A percentile compares a stretch with the other conserved stretches of the same genome.
These are phyloP conservation scores for Globisporangium paroecandrum DNA, from an alignment of 352 stramenopile species.

Conservation along the genomic window DNA sequence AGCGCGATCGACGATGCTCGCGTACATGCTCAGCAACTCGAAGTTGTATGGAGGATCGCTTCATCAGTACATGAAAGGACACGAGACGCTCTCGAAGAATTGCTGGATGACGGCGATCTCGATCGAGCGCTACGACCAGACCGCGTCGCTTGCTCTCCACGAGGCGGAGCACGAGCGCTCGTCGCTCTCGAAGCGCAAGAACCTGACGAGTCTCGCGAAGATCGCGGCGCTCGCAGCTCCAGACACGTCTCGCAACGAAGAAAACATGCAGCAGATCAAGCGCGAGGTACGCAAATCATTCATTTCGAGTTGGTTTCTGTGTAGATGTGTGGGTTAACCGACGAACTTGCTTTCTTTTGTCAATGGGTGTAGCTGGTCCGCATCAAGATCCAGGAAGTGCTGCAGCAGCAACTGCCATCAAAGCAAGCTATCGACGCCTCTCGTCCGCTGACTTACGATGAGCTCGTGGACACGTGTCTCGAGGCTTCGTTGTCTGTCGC, in stretches of 20 bases:
- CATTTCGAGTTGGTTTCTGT: not conserved
- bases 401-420: constrained; percentile 49
- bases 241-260: constrained; percentile 29
- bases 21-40: constrained; percentile 64
- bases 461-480: constrained; percentile 48
- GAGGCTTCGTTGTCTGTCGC: constrained; percentile 35
- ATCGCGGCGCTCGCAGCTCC: constrained; percentile 66
- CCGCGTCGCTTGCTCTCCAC: constrained; percentile 45
- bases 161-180: constrained; percentile 48
- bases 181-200: constrained; percentile 67
- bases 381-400: constrained; percentile 55
- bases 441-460: constrained; percentile 39
- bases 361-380: constrained; percentile 38
- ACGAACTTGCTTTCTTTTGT: not conserved
- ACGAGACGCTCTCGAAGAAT: constrained; percentile 50
- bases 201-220: constrained; percentile 74
- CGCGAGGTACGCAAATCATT: constrained; percentile 40
- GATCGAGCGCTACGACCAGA: constrained; percentile 61
- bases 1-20: constrained; percentile 39
- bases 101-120: constrained; percentile 68
- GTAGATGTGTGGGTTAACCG: not conserved
- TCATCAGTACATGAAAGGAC: constrained; percentile 61
- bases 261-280: constrained; percentile 48
- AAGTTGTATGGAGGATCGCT: constrained; percentile 53
- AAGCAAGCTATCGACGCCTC: constrained; percentile 28